phyloP scores from a whole-genome alignment of 495 filamentous ascomycete genomes.

The Penicillium manginii region DNA sequence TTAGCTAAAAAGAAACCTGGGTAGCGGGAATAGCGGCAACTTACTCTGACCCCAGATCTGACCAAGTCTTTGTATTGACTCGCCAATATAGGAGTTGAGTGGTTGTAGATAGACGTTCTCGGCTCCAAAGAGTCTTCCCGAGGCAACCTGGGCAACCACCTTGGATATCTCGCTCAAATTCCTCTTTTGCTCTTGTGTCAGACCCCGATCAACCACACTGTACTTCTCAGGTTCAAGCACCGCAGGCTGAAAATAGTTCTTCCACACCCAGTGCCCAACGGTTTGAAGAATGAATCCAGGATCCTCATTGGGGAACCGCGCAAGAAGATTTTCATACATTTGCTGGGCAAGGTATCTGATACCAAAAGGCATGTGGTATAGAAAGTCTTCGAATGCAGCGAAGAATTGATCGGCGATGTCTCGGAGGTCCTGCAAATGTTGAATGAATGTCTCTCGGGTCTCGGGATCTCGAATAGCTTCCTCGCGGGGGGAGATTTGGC shows the following conservation, averaged over 20 bases:
- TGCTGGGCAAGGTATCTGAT: constrained; percentile 87
- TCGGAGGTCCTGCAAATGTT: constrained; percentile 88
- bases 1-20: constrained; percentile 3
- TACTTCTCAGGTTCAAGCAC: constrained; percentile 84
- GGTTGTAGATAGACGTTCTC: constrained; percentile 97
- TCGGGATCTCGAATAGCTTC: constrained; percentile 92
- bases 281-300: constrained; percentile 79
- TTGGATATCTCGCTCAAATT: constrained; percentile 92
- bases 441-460: constrained; percentile 87
- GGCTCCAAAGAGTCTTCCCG: constrained; percentile 84
- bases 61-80: constrained; percentile 79
- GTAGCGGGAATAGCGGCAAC: constrained; percentile 23
- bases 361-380: constrained; percentile 91
- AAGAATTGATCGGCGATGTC: constrained; percentile 94
- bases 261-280: constrained; percentile 89
- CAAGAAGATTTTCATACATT: constrained; percentile 75
- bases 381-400: constrained; percentile 73
- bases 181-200: constrained; percentile 89
- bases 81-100: constrained; percentile 84
- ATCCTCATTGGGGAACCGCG: constrained; percentile 78
- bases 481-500: constrained; percentile 84
- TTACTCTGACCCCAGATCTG: constrained; percentile 71
- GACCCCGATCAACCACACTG: constrained; percentile 82
- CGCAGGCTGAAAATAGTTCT: constrained; percentile 89
- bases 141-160: constrained; percentile 83